Percentiles rank a stretch among this genome's conserved stretches.
Conservation (phyloP, 768 basidiomycete species). For the Pleurotus salmoneostramineus region DNA sequence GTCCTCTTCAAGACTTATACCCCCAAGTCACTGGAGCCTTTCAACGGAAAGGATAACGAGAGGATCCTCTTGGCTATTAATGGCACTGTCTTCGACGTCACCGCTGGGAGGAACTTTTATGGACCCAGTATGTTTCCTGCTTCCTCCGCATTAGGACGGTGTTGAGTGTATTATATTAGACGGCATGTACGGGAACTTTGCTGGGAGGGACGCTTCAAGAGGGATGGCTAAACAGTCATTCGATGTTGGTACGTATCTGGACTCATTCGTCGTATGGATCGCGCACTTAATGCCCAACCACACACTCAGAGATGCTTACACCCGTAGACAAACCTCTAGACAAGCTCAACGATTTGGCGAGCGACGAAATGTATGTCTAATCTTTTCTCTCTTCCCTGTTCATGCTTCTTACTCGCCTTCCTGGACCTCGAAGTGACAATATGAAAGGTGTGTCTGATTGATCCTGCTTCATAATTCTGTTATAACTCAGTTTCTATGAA, state of each 20-base stretch:
- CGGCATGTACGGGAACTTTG: slow-evolving; percentile 97
- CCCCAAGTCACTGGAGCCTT: slow-evolving; percentile 67
- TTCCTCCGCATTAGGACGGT: not conserved
- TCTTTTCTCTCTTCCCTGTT: not conserved
- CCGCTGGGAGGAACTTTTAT: slow-evolving; percentile 86
- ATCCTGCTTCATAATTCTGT: not conserved
- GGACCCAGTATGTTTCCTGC: slow-evolving; percentile 73
- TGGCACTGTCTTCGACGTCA: slow-evolving; percentile 90
- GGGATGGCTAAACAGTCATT: slow-evolving; percentile 99
- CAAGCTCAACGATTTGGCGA: slow-evolving; percentile 71
- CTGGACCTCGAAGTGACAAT: slow-evolving; percentile 61
- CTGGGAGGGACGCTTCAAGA: slow-evolving; percentile 91
- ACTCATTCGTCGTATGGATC: not conserved
- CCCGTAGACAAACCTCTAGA: slow-evolving; percentile 85
- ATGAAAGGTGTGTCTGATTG: slow-evolving; percentile 65
- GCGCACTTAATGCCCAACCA: not conserved
- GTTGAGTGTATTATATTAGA: slow-evolving; percentile 36
- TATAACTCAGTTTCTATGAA: not conserved
- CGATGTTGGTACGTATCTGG: slow-evolving; percentile 63
- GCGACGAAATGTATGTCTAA: slow-evolving; percentile 74
- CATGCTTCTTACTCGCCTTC: not conserved
- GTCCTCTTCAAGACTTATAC: slow-evolving; percentile 78
- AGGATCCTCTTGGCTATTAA: slow-evolving; percentile 86
- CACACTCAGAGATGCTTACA: slow-evolving; percentile 77
- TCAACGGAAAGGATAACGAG: slow-evolving; percentile 58